These are phyloP conservation scores for Chalciporus sp. DNA, from an alignment of 1,284 basidiomycete species.

Conservation along the genomic window DNA sequence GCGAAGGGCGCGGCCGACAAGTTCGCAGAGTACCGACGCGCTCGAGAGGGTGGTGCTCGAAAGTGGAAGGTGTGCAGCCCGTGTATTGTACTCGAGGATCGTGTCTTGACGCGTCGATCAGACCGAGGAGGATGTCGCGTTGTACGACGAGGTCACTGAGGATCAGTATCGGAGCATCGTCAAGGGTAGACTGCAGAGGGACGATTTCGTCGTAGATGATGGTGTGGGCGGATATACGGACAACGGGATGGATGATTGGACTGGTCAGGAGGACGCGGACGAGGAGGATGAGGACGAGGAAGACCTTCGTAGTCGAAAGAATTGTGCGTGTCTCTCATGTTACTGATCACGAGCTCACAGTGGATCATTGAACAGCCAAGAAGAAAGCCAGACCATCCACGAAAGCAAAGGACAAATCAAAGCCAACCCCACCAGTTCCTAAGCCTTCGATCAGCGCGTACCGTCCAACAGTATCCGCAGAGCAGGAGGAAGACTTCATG, in stretches of 20 bases:
- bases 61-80: constrained; percentile 44
- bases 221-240: constrained; percentile 93
- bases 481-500: constrained; percentile 89
- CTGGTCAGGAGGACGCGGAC: constrained; percentile 50
- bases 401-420: constrained; percentile 45
- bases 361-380: constrained; percentile 32
- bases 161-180: constrained; percentile 91
- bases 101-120: constrained; percentile 30
- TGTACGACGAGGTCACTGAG: constrained; percentile 95
- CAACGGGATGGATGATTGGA: constrained; percentile 95
- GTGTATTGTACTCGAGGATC: background rate
- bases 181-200: constrained; percentile 79
- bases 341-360: background rate
- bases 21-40: constrained; percentile 52
- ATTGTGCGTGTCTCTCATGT: constrained; percentile 38
- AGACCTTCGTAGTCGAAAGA: constrained; percentile 37
- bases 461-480: constrained; percentile 70
- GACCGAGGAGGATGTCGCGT: constrained; percentile 66
- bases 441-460: constrained; percentile 74
- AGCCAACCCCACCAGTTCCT: constrained; percentile 51
- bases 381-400: constrained; percentile 45
- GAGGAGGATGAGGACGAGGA: constrained; percentile 45
- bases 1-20: constrained; percentile 42
- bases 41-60: constrained; percentile 50
- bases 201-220: constrained; percentile 97